These are phyloP conservation scores for Dendrostoma leiphaemia DNA, from an alignment of 2,329 filamentous ascomycete genomes.

Conservation along the genomic window DNA sequence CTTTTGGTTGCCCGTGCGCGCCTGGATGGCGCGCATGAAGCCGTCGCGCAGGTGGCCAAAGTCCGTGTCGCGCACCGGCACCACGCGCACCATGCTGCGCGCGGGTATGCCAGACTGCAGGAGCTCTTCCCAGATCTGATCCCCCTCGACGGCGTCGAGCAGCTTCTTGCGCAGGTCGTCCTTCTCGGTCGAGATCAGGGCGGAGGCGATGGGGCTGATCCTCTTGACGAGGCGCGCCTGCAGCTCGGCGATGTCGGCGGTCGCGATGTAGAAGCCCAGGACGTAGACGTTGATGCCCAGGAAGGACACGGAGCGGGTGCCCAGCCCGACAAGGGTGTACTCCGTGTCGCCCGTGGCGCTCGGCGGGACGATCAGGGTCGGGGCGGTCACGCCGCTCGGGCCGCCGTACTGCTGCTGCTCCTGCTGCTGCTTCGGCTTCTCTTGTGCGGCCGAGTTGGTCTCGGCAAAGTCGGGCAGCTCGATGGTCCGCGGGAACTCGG, in stretches of 20 bases:
- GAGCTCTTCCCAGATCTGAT: constrained; percentile 71
- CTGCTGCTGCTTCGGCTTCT: constrained; percentile 16
- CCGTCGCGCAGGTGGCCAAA: constrained; percentile 91
- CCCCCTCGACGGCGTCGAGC: constrained; percentile 66
- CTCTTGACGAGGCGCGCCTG: constrained; percentile 75
- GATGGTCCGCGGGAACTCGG: constrained; percentile 73
- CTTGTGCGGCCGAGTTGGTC: not conserved
- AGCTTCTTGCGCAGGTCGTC: constrained; percentile 67
- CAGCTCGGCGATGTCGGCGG: constrained; percentile 74
- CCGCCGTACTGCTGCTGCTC: constrained; percentile 24
- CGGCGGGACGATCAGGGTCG: constrained; percentile 23
- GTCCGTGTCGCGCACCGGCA: constrained; percentile 90
- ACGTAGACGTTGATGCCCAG: constrained; percentile 91
- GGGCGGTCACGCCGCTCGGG: constrained; percentile 27
- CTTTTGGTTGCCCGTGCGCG: constrained; percentile 57
- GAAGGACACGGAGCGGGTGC: constrained; percentile 87
- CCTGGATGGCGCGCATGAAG: constrained; percentile 82
- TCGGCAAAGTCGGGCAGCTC: constrained; percentile 49
- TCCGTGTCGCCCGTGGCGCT: constrained; percentile 50
- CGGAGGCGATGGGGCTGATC: constrained; percentile 75
- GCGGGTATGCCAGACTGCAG: constrained; percentile 64
- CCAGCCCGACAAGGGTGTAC: constrained; percentile 85
- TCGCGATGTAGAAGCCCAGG: constrained; percentile 87
- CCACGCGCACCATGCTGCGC: constrained; percentile 75
- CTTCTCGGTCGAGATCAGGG: constrained; percentile 79